Conservation (phyloP, 495 filamentous ascomycete species). For the Daldinia concentrica region DNA sequence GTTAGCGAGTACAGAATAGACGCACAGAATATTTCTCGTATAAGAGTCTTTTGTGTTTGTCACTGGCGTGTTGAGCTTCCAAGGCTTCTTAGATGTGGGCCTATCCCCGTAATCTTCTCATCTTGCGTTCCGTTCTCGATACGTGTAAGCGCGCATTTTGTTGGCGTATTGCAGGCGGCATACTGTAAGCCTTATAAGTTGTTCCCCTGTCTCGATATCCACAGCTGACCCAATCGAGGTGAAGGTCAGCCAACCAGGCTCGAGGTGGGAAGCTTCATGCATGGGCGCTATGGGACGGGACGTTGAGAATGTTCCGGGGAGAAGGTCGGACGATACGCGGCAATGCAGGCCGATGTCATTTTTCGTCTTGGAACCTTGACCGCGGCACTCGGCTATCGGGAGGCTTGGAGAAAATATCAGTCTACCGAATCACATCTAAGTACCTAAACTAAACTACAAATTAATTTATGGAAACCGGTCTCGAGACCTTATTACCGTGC, state of each 20-base stretch:
- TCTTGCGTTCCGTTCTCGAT: conserved; percentile 26
- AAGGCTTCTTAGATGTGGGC: conserved; percentile 11
- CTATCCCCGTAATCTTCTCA: neutral
- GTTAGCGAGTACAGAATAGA: neutral
- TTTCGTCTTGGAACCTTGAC: neutral
- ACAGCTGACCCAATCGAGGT: conserved; percentile 1
- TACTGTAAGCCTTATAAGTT: no score
- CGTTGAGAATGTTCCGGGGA: conserved; percentile 17
- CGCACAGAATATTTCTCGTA: neutral
- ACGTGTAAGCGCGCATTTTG: conserved; percentile 21
- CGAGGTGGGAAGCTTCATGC: conserved; percentile 21
- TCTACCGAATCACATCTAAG: neutral
- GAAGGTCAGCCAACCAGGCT: conserved; percentile 10
- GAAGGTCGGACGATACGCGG: conserved; percentile 11
- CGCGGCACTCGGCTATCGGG: neutral
- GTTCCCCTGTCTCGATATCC: no score
- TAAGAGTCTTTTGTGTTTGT: neutral
- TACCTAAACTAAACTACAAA: neutral
- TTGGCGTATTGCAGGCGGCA: neutral
- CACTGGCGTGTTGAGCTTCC: neutral
- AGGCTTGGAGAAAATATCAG: neutral
- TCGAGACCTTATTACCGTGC: neutral
- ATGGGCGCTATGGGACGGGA: conserved; percentile 26
- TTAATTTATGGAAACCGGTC: neutral
- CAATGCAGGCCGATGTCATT: conserved; percentile 24